phyloP scores from a whole-genome alignment of 805 yeast genomes.

The Metschnikowia proteae region DNA sequence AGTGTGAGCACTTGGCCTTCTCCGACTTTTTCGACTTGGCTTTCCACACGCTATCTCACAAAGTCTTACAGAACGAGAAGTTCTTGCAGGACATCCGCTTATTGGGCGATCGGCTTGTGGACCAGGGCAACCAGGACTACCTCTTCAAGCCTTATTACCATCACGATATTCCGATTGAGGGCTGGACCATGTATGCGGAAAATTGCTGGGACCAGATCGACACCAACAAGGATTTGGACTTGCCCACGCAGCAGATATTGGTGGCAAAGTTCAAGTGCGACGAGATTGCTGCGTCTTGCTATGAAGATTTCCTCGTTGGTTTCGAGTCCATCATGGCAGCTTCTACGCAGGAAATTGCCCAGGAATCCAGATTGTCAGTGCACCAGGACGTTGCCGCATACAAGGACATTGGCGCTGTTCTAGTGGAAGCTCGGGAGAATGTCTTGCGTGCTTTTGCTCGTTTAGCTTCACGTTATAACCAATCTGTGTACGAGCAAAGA shows the following conservation, averaged over 20 bases:
- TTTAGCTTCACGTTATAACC: conserved; percentile 72
- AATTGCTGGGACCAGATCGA: conserved; percentile 95
- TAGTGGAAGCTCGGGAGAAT: conserved; percentile 42
- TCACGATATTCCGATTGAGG: conserved; percentile 87
- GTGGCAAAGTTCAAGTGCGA: conserved; percentile 95
- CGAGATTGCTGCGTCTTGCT: conserved; percentile 58
- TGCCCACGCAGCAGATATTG: conserved; percentile 93
- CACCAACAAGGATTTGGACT: conserved; percentile 85
- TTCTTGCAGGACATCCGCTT: conserved; percentile 57
- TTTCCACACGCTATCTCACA: conserved; percentile 81
- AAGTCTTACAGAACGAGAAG: conserved; percentile 70
- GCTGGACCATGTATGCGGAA: conserved; percentile 89
- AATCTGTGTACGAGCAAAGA: conserved; percentile 63
- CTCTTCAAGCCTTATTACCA: conserved; percentile 71
- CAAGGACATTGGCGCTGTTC: conserved; percentile 40
- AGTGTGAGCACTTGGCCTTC: conserved; percentile 50
- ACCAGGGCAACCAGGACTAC: conserved; percentile 24
- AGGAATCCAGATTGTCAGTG: conserved; percentile 11
- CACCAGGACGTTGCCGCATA: conserved; percentile 20
- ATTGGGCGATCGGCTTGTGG: conserved; percentile 61
- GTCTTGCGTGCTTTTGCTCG: conserved; percentile 57
- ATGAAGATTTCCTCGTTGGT: conserved; percentile 25
- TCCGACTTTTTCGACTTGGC: conserved; percentile 80
- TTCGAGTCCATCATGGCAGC: conserved; percentile 14
- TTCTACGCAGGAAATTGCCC: conserved; percentile 4